These are phyloP conservation scores for Fragilaria crotonensis DNA, from an alignment of 108 stramenopile species.

Conservation along the genomic window DNA sequence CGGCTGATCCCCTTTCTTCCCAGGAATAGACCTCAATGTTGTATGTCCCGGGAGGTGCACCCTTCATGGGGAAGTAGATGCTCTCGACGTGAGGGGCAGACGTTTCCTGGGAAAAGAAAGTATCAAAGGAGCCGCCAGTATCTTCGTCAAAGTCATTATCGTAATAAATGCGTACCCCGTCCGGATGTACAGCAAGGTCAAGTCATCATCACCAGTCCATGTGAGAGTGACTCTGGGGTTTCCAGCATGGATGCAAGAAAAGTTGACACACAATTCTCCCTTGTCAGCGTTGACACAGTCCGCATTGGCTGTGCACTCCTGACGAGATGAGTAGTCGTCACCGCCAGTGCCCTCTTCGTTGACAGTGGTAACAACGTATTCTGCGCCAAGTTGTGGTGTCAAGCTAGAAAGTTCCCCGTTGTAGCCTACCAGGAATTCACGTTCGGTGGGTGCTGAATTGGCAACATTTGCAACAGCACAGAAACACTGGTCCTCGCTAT, in stretches of 20 bases:
- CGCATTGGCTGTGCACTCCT: neutral
- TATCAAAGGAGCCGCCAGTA: conserved; percentile 5
- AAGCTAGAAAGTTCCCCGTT: neutral
- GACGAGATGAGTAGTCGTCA: neutral
- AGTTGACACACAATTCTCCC: neutral
- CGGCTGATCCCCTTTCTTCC: neutral
- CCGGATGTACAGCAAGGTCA: neutral
- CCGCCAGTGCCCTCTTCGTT: neutral
- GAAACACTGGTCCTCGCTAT: neutral
- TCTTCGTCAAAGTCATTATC: neutral
- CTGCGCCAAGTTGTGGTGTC: neutral
- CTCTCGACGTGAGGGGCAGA: neutral
- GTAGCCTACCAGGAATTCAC: neutral
- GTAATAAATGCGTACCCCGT: neutral
- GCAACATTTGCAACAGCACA: neutral
- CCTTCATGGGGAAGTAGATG: conserved; percentile 2
- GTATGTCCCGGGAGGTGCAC: conserved; percentile 1
- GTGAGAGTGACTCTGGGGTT: conserved; percentile 20
- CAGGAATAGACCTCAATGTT: neutral
- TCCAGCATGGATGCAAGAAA: neutral
- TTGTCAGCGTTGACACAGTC: neutral
- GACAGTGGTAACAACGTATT: neutral
- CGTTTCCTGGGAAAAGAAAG: neutral
- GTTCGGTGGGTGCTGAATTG: neutral
- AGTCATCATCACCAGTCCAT: conserved; percentile 16